A percentile compares a stretch with the other conserved stretches of the same genome.
Conservation (phyloP, 768 basidiomycete genomes). For the Plicaturopsis crispa region DNA sequence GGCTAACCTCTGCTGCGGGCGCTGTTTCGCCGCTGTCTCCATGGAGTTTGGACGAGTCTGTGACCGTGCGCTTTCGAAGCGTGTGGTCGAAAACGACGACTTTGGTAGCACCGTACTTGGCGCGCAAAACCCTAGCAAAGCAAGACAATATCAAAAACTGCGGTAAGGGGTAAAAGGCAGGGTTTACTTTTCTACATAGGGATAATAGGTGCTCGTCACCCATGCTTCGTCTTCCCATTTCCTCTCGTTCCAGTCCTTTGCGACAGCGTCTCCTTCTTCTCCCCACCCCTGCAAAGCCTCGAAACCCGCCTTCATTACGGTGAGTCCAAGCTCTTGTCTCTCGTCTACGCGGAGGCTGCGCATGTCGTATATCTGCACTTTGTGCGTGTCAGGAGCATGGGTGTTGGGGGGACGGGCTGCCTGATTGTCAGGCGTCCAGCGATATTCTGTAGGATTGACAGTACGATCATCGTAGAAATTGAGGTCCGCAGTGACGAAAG, state of each 20-base stretch:
- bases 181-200: background rate
- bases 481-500: background rate
- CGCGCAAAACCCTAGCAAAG: background rate
- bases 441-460: background rate
- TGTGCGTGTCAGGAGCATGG: background rate
- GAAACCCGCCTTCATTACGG: background rate
- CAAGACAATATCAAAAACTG: background rate
- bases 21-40: background rate
- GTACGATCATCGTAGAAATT: background rate
- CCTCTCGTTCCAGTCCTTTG: background rate
- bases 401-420: background rate
- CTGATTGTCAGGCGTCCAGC: background rate
- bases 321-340: background rate
- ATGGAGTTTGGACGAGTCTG: background rate
- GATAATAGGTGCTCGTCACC: background rate
- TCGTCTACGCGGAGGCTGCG: background rate
- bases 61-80: background rate
- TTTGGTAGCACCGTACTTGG: background rate
- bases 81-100: background rate
- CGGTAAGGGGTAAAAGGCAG: background rate
- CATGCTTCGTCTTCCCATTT: background rate
- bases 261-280: background rate
- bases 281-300: background rate
- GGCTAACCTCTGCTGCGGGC: background rate
- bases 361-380: background rate